These are phyloP conservation scores for Cymbopogon flexuosus DNA, from an alignment of 202 grass and related monocot species.

Conservation along the genomic window DNA sequence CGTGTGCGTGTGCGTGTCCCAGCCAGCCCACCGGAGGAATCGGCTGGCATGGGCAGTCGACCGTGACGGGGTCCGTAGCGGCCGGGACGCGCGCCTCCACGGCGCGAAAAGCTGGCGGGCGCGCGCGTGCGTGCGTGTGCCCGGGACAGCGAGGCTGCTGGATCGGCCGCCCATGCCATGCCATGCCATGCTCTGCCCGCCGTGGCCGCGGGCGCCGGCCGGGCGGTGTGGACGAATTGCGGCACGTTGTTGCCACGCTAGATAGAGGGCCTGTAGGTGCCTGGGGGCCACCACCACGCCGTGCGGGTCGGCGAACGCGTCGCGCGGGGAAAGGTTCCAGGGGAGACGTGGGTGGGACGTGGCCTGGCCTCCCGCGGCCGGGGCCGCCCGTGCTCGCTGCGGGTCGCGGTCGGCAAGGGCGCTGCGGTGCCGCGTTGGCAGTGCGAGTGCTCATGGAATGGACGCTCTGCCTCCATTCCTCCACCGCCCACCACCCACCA, in stretches of 20 bases:
- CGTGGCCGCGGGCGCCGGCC: background rate
- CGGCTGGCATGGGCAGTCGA: background rate
- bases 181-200: background rate
- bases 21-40: background rate
- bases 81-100: background rate
- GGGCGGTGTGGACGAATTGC: background rate
- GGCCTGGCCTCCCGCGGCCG: too few species aligned
- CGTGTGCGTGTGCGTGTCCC: background rate
- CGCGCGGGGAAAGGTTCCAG: background rate
- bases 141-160: background rate
- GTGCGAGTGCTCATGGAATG: background rate
- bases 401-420: background rate
- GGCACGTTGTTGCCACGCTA: background rate
- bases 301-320: background rate
- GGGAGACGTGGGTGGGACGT: background rate
- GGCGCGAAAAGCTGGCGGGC: background rate
- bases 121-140: background rate
- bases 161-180: background rate
- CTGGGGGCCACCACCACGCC: background rate
- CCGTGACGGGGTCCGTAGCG: background rate
- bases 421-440: background rate
- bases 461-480: background rate
- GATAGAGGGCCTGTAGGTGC: too few species aligned
- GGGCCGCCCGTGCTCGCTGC: background rate
- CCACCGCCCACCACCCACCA: too few species aligned